phyloP scores from a whole-genome alignment of 1,139 yeast species.

The Arxiozyma bovina region DNA sequence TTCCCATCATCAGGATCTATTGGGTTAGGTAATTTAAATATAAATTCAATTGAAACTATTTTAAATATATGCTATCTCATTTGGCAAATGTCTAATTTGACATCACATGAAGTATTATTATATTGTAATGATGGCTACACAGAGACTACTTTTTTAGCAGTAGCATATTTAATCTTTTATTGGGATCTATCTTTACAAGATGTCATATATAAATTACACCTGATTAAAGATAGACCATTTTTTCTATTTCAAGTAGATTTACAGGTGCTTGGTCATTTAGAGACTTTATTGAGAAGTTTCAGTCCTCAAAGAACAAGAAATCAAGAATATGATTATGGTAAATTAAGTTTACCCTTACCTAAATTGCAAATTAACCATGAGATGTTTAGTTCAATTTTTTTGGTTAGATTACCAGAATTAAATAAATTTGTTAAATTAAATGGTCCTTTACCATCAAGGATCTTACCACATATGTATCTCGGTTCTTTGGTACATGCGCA shows the following conservation, averaged over 20 bases:
- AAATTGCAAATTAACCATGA: conserved; percentile 25
- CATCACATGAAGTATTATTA: conserved; percentile 34
- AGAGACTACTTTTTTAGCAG: conserved; percentile 67
- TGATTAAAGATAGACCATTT: conserved; percentile 62
- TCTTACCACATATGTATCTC: conserved; percentile 73
- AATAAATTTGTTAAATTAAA: conserved; percentile 27
- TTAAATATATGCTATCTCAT: conserved; percentile 48
- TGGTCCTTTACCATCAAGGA: conserved; percentile 42
- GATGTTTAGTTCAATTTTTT: conserved; percentile 30
- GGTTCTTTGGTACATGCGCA: conserved; percentile 84
- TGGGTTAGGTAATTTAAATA: conserved; percentile 57
- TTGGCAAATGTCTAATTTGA: conserved; percentile 14
- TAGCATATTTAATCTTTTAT: conserved; percentile 64
- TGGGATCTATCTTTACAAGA: conserved; percentile 44
- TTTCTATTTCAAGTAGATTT: conserved; percentile 76
- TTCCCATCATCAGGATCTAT: conserved; percentile 83
- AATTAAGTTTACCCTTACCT: conserved; percentile 2
- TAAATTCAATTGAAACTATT: conserved; percentile 40
- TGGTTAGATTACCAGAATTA: conserved; percentile 21
- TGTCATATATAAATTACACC: conserved; percentile 51
- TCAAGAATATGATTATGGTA: background rate
- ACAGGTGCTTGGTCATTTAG: conserved; percentile 52
- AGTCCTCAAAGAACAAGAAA: conserved; percentile 21
- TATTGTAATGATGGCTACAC: conserved; percentile 91
- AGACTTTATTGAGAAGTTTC: conserved; percentile 40